Evolutionary conservation across 805 yeast species (phyloP), one percentile per base, ranked within the genome.

Genomic region (Monosporozyma solicola): DNA sequence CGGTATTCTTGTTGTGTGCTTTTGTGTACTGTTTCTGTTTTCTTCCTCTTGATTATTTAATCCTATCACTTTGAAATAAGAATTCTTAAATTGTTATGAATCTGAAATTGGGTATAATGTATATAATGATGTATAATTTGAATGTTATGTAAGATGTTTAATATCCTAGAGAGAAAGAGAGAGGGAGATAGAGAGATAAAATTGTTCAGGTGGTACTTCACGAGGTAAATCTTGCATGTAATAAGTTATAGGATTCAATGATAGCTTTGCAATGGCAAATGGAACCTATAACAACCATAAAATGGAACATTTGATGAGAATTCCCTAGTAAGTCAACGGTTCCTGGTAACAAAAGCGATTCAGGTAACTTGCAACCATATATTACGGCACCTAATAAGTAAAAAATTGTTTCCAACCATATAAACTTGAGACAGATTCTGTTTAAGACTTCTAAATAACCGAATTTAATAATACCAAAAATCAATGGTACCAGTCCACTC

Each of bases 291-390:
- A 87, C 90, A 10, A 88, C 95, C 62, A 85, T 68, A 5, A 85
- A 69, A 63, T 88, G 96, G 67, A 89, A 88, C 4, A 88, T 77
- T 64, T 89, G 96, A 65, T 89, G 97, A 8, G 94, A 84, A 59
- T 84, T 84, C 8, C 95, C 96, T 58, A 79, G 72, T 13, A 79
- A 59, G 60, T 88, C 96, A 59, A 79, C 85, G 35, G 51, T 65
- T 0, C 90, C 90, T 0, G 89, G 88, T 6, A 58, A 60, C 48
- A 75, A 74, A 6, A 60, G 51, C 47, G 86, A 71, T 65, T 90
- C 97, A 0, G 97, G 97, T 29, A 88, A 66, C 55, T 96, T 74
- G 49, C 75, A 70, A 0, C 96, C 96, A 64, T 90, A 90, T 45
- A 90, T 66, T 0, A 76, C 69, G 0, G 97, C 96, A 1, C 97